These are phyloP conservation scores for Coemansia sp. DNA, from an alignment of 192 early-diverging fungal genomes.

Conservation along the genomic window DNA sequence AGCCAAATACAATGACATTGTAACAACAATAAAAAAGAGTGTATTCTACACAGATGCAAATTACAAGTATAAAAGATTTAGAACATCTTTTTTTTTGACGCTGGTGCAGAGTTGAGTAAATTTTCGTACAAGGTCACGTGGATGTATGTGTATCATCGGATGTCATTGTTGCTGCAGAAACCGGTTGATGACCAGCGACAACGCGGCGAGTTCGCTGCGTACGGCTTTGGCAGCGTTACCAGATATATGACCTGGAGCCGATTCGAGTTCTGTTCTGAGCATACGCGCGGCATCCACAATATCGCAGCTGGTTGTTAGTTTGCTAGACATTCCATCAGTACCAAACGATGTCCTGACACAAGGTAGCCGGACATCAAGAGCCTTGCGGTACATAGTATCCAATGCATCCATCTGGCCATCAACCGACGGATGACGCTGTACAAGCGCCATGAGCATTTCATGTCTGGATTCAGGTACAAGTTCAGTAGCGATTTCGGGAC, in stretches of 20 bases:
- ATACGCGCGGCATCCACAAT: not conserved
- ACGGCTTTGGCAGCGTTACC: not conserved
- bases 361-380: not conserved
- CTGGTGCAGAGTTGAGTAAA: not conserved
- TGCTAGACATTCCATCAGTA: not conserved
- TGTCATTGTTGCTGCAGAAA: constrained; percentile 6
- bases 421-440: constrained; percentile 16
- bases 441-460: constrained; percentile 14
- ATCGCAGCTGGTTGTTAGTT: not conserved
- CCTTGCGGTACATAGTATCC: not conserved
- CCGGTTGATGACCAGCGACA: constrained; percentile 14
- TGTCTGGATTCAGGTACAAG: constrained; percentile 17
- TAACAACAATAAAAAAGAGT: not conserved
- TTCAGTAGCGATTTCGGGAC: constrained; percentile 11
- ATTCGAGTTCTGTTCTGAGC: not conserved
- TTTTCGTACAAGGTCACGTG: not conserved
- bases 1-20: constrained; percentile 28
- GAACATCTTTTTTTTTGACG: too few relatives aligned
- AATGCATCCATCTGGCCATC: not conserved
- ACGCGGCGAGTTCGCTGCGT: constrained; percentile 11
- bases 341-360: not conserved
- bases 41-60: not conserved
- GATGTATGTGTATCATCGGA: constrained; percentile 5
- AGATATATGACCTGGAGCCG: not conserved
- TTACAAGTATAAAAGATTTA: too few relatives aligned